Conservation (phyloP, 2,329 filamentous ascomycete species). For the Fusarium paranaense region DNA sequence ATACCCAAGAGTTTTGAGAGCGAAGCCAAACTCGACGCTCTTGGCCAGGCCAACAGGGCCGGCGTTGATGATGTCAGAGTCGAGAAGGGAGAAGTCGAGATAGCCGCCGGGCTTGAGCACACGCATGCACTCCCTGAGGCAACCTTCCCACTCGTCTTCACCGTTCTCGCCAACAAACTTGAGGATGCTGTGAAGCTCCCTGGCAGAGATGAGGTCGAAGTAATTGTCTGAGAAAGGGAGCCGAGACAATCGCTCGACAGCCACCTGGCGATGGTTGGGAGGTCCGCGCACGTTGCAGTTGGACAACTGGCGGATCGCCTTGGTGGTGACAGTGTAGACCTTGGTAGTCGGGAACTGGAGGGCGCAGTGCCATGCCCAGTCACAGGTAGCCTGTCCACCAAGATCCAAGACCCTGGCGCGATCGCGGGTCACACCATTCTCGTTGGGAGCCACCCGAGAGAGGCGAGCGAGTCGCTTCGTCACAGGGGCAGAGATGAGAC, state of each 20-base stretch:
- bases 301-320: slow-evolving; percentile 75
- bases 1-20: slow-evolving; percentile 89
- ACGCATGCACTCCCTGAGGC: slow-evolving; percentile 86
- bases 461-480: slow-evolving; percentile 70
- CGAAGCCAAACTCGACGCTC: slow-evolving; percentile 91
- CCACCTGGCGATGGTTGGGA: slow-evolving; percentile 85
- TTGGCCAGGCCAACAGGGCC: slow-evolving; percentile 84
- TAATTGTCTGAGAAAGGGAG: slow-evolving; percentile 87
- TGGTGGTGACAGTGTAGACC: slow-evolving; percentile 88
- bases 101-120: slow-evolving; percentile 94
- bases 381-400: slow-evolving; percentile 84
- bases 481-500: slow-evolving; percentile 72
- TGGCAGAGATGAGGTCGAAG: slow-evolving; percentile 92
- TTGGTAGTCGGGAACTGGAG: slow-evolving; percentile 86
- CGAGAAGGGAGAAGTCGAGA: slow-evolving; percentile 89
- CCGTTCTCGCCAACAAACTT: slow-evolving; percentile 76
- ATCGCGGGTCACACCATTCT: slow-evolving; percentile 58
- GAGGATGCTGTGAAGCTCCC: slow-evolving; percentile 86
- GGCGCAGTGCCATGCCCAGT: slow-evolving; percentile 97
- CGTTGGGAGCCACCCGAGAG: slow-evolving; percentile 60
- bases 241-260: slow-evolving; percentile 79
- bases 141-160: slow-evolving; percentile 88
- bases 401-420: slow-evolving; percentile 84
- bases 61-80: slow-evolving; percentile 89
- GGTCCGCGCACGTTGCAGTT: slow-evolving; percentile 85